Conservation (phyloP, 352 stramenopile genomes). For the Pythium periplocum region DNA sequence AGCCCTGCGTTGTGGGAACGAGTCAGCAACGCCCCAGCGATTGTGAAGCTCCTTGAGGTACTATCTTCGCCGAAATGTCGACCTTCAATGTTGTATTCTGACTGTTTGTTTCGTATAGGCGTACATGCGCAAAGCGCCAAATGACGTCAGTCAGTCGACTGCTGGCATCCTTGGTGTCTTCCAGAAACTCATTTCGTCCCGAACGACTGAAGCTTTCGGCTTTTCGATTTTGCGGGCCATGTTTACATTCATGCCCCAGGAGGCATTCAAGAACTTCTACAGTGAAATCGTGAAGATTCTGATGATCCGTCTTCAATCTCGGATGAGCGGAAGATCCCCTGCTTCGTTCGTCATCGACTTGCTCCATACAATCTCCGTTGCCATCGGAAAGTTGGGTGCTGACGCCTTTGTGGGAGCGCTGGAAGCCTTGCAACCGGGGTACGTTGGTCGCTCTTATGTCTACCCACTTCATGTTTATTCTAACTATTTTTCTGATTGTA, state of each 20-base stretch:
- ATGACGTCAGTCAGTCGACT: constrained; percentile 80
- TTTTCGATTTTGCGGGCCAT: constrained; percentile 92
- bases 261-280: constrained; percentile 72
- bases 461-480: constrained; percentile 21
- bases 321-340: constrained; percentile 87
- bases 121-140: constrained; percentile 93
- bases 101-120: constrained; percentile 38
- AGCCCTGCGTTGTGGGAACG: constrained; percentile 94
- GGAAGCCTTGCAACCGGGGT: constrained; percentile 85
- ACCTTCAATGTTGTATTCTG: background rate
- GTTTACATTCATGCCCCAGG: constrained; percentile 81
- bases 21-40: constrained; percentile 95
- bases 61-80: background rate
- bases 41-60: constrained; percentile 94
- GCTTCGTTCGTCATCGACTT: constrained; percentile 82
- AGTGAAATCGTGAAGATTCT: constrained; percentile 93
- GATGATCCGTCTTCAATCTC: constrained; percentile 91
- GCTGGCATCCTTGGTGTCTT: constrained; percentile 95
- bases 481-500: constrained; percentile 31
- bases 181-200: constrained; percentile 95
- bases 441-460: constrained; percentile 35
- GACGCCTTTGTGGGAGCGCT: constrained; percentile 72
- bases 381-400: constrained; percentile 88
- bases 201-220: constrained; percentile 89
- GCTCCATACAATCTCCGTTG: constrained; percentile 84